phyloP scores from a whole-genome alignment of 2,329 filamentous ascomycete species.

The Geosmithia morbida region DNA sequence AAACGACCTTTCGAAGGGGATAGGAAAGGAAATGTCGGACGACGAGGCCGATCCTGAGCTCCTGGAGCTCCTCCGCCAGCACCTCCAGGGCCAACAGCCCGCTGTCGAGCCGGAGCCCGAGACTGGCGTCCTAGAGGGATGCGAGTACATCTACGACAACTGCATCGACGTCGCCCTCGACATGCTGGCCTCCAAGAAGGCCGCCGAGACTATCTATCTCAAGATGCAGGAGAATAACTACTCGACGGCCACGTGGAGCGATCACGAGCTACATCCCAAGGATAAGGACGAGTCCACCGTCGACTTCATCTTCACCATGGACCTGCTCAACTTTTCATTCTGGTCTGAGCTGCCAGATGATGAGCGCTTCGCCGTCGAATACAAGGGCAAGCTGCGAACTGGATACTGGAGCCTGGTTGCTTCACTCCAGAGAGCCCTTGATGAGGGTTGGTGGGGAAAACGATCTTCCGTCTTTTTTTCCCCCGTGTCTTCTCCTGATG shows the following conservation, averaged over 20 bases:
- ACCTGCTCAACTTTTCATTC: constrained; percentile 92
- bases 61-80: constrained; percentile 70
- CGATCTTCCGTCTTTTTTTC: not conserved
- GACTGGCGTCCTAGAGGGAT: constrained; percentile 68
- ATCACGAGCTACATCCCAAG: constrained; percentile 83
- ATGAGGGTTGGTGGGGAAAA: constrained; percentile 47
- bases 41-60: constrained; percentile 85
- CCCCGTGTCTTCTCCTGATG: not conserved
- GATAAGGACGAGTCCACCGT: constrained; percentile 65
- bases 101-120: constrained; percentile 46
- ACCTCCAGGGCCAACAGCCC: constrained; percentile 49
- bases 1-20: too few relatives aligned
- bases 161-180: constrained; percentile 85
- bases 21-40: constrained; percentile 55
- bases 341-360: constrained; percentile 64
- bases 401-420: constrained; percentile 95
- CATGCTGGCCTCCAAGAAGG: constrained; percentile 66
- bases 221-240: constrained; percentile 77
- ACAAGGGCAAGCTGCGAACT: constrained; percentile 70
- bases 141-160: constrained; percentile 82
- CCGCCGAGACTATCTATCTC: constrained; percentile 63
- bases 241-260: constrained; percentile 73
- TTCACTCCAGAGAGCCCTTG: constrained; percentile 69
- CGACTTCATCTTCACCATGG: constrained; percentile 95
- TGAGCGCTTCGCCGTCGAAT: constrained; percentile 71